Conservation (phyloP, 164 flowering plant species). For the Vitis labrusca region DNA sequence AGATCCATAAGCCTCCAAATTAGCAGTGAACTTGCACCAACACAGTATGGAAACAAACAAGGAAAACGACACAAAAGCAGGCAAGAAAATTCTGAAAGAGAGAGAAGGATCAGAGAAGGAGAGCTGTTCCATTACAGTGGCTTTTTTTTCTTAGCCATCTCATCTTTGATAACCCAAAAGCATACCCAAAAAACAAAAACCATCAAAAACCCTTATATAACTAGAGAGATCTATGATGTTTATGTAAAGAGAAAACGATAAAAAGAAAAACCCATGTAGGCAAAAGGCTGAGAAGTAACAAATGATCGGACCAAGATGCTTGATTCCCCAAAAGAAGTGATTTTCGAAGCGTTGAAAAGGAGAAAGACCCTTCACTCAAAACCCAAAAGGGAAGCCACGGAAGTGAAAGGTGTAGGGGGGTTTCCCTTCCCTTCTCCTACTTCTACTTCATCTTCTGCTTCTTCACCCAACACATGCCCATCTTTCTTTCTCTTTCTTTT, state of each 20-base stretch:
- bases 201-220: too few relatives aligned
- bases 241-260: too few relatives aligned
- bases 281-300: conserved; percentile 3
- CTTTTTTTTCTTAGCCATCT: background rate
- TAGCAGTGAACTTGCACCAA: background rate
- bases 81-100: background rate
- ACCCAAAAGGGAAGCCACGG: background rate
- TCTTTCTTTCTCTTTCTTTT: background rate
- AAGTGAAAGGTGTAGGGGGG: background rate
- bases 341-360: background rate
- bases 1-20: background rate
- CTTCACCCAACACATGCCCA: background rate
- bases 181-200: too few relatives aligned
- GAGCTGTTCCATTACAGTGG: background rate
- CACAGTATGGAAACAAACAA: background rate
- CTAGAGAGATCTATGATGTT: too few relatives aligned
- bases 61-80: background rate
- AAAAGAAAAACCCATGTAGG: too few relatives aligned
- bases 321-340: conserved; percentile 32
- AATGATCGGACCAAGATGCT: conserved; percentile 41
- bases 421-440: background rate
- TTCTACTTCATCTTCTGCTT: background rate
- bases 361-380: background rate
- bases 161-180: too few relatives aligned
- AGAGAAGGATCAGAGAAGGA: background rate